Evolutionary conservation across 1,284 basidiomycete genomes (phyloP), one percentile per base, ranked within the genome.

Genomic region (Pseudozyma tsukubaensis): DNA sequence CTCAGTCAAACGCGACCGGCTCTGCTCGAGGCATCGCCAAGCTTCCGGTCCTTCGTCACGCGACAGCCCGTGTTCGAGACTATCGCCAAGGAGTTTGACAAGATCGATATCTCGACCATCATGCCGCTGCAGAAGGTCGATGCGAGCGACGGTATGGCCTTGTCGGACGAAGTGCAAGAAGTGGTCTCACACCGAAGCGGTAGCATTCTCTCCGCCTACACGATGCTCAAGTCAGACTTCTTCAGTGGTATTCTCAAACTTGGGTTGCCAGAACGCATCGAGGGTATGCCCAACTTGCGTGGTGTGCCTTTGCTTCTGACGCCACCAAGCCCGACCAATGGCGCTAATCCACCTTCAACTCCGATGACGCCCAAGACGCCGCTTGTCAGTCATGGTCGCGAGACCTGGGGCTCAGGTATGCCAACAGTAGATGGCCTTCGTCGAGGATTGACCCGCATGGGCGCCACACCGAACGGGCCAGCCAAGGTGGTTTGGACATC

Each of bases 171-270:
- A 64, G 82, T 84, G 55, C 76, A 83, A 50, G 83, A 83, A 19
- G 83, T 85, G 13, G 95, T 99, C 14, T 88, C 90, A 29, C 92
- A 92, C 78, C 90, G 97, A 52, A 89, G 89, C 6, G 97, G 97
- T 7, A 90, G 88, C 62, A 93, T 99, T 66, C 86, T 99, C 1
- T 96, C 94, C 3, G 92, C 93, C 0, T 94, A 91, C 13, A 96
- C 94, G 0, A 97, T 99, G 80, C 88, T 99, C 82, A 99, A 99
- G 87, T 95, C 93, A 60, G 95, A 98, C 85, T 95, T 97, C 87
- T 98, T 98, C 88, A 74, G 74, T 34, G 83, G 83, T 11, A 80
- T 84, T 51, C 59, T 81, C 59, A 79, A 78, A 61, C 61, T 73
- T 12, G 76, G 78, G 19, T 56, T 81, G 51, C 79, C 77, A 32